These are phyloP conservation scores for Simplicillium sp. DNA, from an alignment of 2,329 filamentous ascomycete genomes.

Conservation along the genomic window DNA sequence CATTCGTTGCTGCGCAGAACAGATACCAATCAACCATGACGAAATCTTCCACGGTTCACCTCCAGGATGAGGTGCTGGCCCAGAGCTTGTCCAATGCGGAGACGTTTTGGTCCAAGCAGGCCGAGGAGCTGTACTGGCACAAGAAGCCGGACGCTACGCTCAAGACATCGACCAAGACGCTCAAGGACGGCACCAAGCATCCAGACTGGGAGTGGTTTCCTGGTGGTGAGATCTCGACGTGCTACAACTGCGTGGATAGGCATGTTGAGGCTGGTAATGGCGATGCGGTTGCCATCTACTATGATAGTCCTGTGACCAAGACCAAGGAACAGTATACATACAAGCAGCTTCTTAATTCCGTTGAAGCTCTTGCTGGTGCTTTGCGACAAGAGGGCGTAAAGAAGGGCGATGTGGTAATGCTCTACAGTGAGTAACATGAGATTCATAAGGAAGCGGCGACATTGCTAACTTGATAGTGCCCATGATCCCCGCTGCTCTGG, in stretches of 20 bases:
- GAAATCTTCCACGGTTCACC: not conserved
- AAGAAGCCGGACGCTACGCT: slow-evolving; percentile 59
- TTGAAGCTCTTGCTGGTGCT: slow-evolving; percentile 73
- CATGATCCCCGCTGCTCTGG: slow-evolving; percentile 85
- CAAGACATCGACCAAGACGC: slow-evolving; percentile 48
- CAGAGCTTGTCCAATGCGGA: slow-evolving; percentile 36
- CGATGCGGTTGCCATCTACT: slow-evolving; percentile 65
- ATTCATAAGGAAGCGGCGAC: too few relatives aligned
- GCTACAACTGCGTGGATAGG: slow-evolving; percentile 84
- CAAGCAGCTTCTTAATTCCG: slow-evolving; percentile 62
- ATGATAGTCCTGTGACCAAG: slow-evolving; percentile 76
- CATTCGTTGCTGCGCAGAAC: too few relatives aligned
- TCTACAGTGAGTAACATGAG: slow-evolving; percentile 59
- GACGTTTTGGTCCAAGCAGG: slow-evolving; percentile 64
- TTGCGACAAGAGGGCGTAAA: slow-evolving; percentile 72
- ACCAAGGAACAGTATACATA: slow-evolving; percentile 69
- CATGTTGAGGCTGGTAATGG: slow-evolving; percentile 78
- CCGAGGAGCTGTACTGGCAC: slow-evolving; percentile 72
- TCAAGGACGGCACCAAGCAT: slow-evolving; percentile 54
- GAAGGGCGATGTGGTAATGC: slow-evolving; percentile 77
- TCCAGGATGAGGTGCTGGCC: slow-evolving; percentile 24
- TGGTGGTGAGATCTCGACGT: slow-evolving; percentile 79
- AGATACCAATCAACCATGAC: too few relatives aligned
- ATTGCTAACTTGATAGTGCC: slow-evolving; percentile 56
- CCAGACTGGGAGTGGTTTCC: slow-evolving; percentile 86